Percentiles rank a stretch among this genome's conserved stretches.
phyloP scores from a whole-genome alignment of 1,284 basidiomycete species.

The Sanguinoderma infundibulare region DNA sequence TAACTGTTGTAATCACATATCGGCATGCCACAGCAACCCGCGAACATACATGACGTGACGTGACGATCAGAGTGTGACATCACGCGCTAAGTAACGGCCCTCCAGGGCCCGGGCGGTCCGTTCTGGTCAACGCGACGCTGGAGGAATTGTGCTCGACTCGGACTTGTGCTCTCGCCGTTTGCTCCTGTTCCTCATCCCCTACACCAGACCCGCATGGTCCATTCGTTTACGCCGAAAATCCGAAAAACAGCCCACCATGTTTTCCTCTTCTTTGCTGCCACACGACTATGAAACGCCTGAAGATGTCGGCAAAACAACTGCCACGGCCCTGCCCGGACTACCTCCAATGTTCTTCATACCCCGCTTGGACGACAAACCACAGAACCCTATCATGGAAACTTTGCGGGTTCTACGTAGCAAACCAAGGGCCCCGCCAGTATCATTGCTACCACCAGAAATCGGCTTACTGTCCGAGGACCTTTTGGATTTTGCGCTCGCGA shows the following conservation, averaged over 20 bases:
- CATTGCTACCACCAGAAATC: conserved; percentile 13
- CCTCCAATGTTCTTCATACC: conserved; percentile 60
- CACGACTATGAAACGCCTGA: neutral
- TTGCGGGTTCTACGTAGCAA: conserved; percentile 40
- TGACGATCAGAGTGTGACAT: too few relatives aligned
- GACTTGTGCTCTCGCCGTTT: neutral
- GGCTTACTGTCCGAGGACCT: conserved; percentile 18
- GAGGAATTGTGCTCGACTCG: neutral
- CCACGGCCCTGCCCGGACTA: conserved; percentile 29
- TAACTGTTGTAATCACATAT: too few relatives aligned
- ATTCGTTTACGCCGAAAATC: neutral
- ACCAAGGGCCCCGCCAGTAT: neutral
- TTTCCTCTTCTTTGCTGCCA: neutral
- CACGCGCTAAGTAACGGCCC: too few relatives aligned
- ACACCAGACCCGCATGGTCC: neutral
- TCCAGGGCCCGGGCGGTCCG: too few relatives aligned
- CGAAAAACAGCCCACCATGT: neutral
- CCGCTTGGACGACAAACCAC: conserved; percentile 63
- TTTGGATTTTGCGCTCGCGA: conserved; percentile 1
- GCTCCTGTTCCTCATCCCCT: neutral
- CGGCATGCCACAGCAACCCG: too few relatives aligned
- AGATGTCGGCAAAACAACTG: neutral
- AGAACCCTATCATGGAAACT: conserved; percentile 74
- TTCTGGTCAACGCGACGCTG: too few relatives aligned
- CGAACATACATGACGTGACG: too few relatives aligned